Evolutionary conservation across 495 filamentous ascomycete genomes (phyloP).

Genomic region (Letharia lupina): DNA sequence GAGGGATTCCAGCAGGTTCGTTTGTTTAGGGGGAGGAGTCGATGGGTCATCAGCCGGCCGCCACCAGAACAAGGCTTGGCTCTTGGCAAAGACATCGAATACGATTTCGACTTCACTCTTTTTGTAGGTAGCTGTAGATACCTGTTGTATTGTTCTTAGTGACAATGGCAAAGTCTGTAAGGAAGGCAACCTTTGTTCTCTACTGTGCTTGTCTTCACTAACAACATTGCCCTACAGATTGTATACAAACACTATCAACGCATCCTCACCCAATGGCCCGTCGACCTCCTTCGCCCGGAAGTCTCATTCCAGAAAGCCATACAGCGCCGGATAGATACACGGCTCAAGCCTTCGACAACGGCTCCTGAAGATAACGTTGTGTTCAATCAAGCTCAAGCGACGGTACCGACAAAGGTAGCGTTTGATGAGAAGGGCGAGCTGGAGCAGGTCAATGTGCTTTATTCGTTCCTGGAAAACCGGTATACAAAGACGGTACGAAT

Average conservation of each 20-base stretch:
- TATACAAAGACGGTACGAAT: conserved; percentile 51
- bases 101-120: too few relatives aligned
- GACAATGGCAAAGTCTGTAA: too few relatives aligned
- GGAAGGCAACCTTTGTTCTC: too few relatives aligned
- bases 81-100: conserved; percentile 10
- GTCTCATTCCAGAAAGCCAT: conserved; percentile 66
- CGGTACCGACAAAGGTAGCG: conserved; percentile 20
- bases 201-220: too few relatives aligned
- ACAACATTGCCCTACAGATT: too few relatives aligned
- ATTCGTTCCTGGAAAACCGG: conserved; percentile 63
- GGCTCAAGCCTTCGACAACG: conserved; percentile 20
- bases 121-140: too few relatives aligned
- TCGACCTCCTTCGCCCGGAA: conserved; percentile 66
- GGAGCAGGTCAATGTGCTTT: conserved; percentile 60
- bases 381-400: conserved; percentile 24
- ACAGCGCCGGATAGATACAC: conserved; percentile 47
- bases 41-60: conserved; percentile 14
- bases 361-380: conserved; percentile 13
- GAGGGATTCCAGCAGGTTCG: conserved; percentile 13
- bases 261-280: conserved; percentile 70
- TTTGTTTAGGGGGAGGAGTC: conserved; percentile 14
- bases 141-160: too few relatives aligned
- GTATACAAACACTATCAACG: conserved; percentile 50
- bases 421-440: conserved; percentile 37
- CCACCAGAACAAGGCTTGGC: conserved; percentile 14